These are phyloP conservation scores for Hirschioporus abietinus DNA, from an alignment of 768 basidiomycete genomes.

Conservation along the genomic window DNA sequence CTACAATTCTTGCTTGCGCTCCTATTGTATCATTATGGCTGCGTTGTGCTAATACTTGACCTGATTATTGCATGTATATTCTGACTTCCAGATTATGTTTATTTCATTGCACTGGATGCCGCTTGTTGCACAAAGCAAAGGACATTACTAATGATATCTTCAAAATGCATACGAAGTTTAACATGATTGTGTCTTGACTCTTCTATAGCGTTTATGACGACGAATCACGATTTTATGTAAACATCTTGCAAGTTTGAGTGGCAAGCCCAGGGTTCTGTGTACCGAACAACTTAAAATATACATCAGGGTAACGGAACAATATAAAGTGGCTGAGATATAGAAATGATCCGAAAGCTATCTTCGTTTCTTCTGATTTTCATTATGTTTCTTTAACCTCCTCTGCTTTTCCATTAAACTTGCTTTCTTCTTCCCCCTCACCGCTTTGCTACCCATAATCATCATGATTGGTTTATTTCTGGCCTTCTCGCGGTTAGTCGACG, in stretches of 20 bases:
- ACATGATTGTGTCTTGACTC: too few relatives aligned
- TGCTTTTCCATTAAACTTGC: slow-evolving; percentile 79
- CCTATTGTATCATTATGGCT: slow-evolving; percentile 1
- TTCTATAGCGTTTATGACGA: too few relatives aligned
- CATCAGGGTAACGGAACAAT: too few relatives aligned
- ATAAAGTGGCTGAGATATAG: too few relatives aligned
- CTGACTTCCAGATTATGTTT: neutral
- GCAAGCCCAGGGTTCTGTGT: too few relatives aligned
- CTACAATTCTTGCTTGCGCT: neutral
- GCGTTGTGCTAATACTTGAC: neutral
- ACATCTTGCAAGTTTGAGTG: neutral
- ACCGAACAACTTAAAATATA: too few relatives aligned
- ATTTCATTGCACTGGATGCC: neutral
- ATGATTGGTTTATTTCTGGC: slow-evolving; percentile 91
- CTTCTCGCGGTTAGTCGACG: slow-evolving; percentile 90
- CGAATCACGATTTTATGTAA: too few relatives aligned
- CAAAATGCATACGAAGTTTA: neutral
- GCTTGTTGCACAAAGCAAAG: neutral
- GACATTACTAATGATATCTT: neutral
- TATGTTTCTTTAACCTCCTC: slow-evolving; percentile 69
- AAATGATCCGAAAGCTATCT: neutral
- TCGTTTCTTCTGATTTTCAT: slow-evolving; percentile 62
- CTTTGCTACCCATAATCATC: slow-evolving; percentile 80
- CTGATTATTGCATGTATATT: neutral
- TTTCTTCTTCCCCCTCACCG: slow-evolving; percentile 80